These are phyloP conservation scores for Boletus rubescentipes DNA, from an alignment of 768 basidiomycete genomes.

Conservation along the genomic window DNA sequence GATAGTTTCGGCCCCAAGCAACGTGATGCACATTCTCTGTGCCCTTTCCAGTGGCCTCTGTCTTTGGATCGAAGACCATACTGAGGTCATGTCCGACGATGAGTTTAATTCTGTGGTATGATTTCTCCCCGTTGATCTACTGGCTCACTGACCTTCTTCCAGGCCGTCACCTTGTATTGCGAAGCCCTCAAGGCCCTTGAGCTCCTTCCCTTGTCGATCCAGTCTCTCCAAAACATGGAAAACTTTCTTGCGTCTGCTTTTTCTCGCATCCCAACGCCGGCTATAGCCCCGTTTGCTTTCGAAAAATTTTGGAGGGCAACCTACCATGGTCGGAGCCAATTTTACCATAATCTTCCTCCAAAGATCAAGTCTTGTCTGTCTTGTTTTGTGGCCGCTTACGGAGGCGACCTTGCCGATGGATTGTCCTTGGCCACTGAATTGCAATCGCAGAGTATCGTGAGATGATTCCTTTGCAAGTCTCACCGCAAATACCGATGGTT, in stretches of 20 bases:
- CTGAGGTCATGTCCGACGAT: slow-evolving; percentile 37
- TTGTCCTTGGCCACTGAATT: slow-evolving; percentile 39
- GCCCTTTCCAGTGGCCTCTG: slow-evolving; percentile 40
- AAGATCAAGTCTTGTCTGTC: slow-evolving; percentile 44
- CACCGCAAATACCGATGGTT: slow-evolving; percentile 6
- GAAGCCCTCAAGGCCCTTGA: slow-evolving; percentile 41
- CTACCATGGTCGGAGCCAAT: slow-evolving; percentile 44
- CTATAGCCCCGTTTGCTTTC: slow-evolving; percentile 53
- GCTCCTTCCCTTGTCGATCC: slow-evolving; percentile 38
- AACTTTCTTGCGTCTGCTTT: slow-evolving; percentile 54
- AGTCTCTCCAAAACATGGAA: slow-evolving; percentile 41
- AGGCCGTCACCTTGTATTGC: slow-evolving; percentile 44
- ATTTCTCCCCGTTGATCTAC: slow-evolving; percentile 4
- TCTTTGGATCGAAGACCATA: slow-evolving; percentile 54
- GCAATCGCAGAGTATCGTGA: slow-evolving; percentile 33
- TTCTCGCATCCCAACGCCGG: slow-evolving; percentile 43
- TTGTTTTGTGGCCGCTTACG: slow-evolving; percentile 47
- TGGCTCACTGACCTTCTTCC: background rate
- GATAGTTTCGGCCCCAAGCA: slow-evolving; percentile 27
- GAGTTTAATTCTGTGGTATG: slow-evolving; percentile 52
- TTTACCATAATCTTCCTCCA: slow-evolving; percentile 39
- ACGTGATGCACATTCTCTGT: slow-evolving; percentile 37
- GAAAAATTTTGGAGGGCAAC: slow-evolving; percentile 57
- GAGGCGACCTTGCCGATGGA: slow-evolving; percentile 47
- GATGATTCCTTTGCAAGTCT: slow-evolving; percentile 20